Evolutionary conservation across 192 early-diverging fungal genomes (phyloP).

Genomic region (Backusella liffmaniae): DNA sequence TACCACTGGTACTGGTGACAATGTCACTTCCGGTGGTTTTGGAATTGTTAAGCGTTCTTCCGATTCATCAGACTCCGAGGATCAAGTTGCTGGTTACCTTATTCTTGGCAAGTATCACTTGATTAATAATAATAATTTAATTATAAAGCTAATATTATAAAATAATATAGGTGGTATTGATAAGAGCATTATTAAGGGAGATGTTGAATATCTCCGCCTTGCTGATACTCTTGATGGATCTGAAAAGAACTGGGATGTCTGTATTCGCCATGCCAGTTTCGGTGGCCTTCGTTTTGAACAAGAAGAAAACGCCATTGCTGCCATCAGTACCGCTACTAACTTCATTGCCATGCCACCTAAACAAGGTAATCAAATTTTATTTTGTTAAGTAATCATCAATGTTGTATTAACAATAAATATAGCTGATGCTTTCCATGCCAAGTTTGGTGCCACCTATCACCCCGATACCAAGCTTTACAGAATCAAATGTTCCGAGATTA

Average conservation of each 20-base stretch:
- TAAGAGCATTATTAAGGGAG: constrained; percentile 23
- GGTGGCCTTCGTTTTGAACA: constrained; percentile 23
- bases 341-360: constrained; percentile 29
- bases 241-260: constrained; percentile 36
- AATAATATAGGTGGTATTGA: constrained; percentile 32
- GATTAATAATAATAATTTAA: neutral
- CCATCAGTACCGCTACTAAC: constrained; percentile 31
- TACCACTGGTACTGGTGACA: neutral
- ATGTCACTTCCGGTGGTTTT: constrained; percentile 16
- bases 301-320: constrained; percentile 26
- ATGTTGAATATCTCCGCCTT: constrained; percentile 19
- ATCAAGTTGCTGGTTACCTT: constrained; percentile 29
- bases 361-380: constrained; percentile 8
- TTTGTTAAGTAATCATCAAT: neutral
- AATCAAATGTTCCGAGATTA: constrained; percentile 33
- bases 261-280: constrained; percentile 28
- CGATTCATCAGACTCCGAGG: neutral
- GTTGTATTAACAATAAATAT: neutral
- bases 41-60: constrained; percentile 29
- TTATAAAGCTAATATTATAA: neutral
- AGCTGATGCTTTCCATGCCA: constrained; percentile 33
- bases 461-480: constrained; percentile 23
- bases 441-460: constrained; percentile 23
- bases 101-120: constrained; percentile 18
- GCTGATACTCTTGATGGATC: constrained; percentile 4